phyloP scores from a whole-genome alignment of 2,329 filamentous ascomycete species.

The Monosporascus sp. region DNA sequence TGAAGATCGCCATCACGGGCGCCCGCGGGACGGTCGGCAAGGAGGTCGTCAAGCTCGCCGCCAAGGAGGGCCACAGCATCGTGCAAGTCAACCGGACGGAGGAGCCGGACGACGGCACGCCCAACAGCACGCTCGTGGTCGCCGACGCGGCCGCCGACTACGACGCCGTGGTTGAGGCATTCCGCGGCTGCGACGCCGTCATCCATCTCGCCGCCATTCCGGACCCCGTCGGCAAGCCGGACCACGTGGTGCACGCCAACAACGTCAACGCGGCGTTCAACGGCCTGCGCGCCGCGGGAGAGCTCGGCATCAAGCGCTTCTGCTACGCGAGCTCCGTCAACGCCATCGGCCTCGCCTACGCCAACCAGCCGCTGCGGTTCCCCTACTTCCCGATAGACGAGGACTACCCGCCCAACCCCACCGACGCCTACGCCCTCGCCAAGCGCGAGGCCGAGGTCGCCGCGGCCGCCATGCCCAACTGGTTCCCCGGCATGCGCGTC shows the following conservation, averaged over 20 bases:
- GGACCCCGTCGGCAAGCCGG: slow-evolving; percentile 27
- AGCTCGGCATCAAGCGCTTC: slow-evolving; percentile 28
- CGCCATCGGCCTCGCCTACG: slow-evolving; percentile 31
- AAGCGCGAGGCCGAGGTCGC: slow-evolving; percentile 31
- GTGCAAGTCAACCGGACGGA: slow-evolving; percentile 30
- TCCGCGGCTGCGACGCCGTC: slow-evolving; percentile 29
- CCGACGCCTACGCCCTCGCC: slow-evolving; percentile 31
- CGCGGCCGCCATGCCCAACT: slow-evolving; percentile 27
- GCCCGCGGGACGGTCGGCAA: slow-evolving; percentile 29
- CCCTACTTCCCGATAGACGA: slow-evolving; percentile 34
- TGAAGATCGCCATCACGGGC: slow-evolving; percentile 37
- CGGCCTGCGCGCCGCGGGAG: slow-evolving; percentile 31
- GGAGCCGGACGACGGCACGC: slow-evolving; percentile 22
- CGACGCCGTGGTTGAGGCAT: slow-evolving; percentile 9
- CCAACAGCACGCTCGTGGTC: slow-evolving; percentile 19
- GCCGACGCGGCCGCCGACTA: slow-evolving; percentile 29
- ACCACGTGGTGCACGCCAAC: slow-evolving; percentile 30
- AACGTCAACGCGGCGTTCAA: slow-evolving; percentile 34
- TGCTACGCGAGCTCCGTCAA: slow-evolving; percentile 28
- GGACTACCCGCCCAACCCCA: slow-evolving; percentile 26
- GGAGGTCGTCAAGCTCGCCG: slow-evolving; percentile 25
- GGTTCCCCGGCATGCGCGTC: slow-evolving; percentile 33
- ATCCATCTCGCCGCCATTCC: slow-evolving; percentile 34
- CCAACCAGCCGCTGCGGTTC: slow-evolving; percentile 28
- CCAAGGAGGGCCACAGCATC: slow-evolving; percentile 26